These are phyloP conservation scores for Monosporascus sp. DNA, from an alignment of 2,329 filamentous ascomycete genomes.

Conservation along the genomic window DNA sequence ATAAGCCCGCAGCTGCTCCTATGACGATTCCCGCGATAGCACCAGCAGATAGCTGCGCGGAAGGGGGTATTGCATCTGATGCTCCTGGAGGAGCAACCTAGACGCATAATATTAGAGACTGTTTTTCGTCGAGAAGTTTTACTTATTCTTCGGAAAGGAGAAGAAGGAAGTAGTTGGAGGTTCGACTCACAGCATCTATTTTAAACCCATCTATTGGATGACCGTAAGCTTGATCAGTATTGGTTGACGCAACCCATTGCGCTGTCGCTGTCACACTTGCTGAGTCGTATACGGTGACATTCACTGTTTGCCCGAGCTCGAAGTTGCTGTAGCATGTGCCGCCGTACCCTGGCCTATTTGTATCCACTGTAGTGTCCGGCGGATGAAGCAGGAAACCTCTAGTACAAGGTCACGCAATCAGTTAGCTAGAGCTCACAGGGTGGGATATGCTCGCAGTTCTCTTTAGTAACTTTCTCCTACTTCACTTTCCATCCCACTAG, in stretches of 20 bases:
- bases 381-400: conserved; percentile 12
- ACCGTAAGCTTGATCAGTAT: conserved; percentile 13
- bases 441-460: background rate
- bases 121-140: background rate
- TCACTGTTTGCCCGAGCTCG: conserved; percentile 5
- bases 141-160: no score
- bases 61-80: no score
- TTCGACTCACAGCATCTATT: background rate
- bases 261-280: conserved; percentile 8
- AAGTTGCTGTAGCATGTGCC: conserved; percentile 16
- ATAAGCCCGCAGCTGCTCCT: background rate
- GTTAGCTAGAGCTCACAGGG: background rate
- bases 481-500: background rate
- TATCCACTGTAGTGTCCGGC: conserved; percentile 8
- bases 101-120: no score
- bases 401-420: background rate
- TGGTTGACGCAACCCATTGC: conserved; percentile 7
- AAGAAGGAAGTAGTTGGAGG: background rate
- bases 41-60: background rate
- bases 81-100: no score
- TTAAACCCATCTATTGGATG: conserved; percentile 13
- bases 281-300: conserved; percentile 11
- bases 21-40: background rate
- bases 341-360: conserved; percentile 14
- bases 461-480: no score